Conservation (phyloP, 2,329 filamentous ascomycete genomes). For the Penicillium sclerotiorum region DNA sequence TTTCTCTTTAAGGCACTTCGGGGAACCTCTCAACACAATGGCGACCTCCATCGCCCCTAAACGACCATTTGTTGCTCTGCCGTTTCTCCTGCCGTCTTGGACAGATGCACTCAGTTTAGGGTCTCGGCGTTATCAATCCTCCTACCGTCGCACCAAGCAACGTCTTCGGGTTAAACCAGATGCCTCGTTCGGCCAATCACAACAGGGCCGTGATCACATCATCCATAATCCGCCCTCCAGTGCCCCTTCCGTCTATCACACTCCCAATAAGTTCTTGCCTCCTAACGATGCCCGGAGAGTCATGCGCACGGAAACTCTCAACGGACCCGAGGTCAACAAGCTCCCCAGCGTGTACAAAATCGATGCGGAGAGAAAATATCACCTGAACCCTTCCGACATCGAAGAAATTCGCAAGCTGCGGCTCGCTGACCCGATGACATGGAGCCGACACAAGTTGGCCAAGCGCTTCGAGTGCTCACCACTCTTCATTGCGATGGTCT, state of each 20-base stretch:
- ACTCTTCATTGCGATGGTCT: conserved; percentile 64
- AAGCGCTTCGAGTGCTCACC: conserved; percentile 65
- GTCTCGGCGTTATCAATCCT: conserved; percentile 50
- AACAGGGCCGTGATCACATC: conserved; percentile 54
- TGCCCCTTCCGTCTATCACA: conserved; percentile 65
- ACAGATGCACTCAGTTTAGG: conserved; percentile 35
- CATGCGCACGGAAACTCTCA: conserved; percentile 44
- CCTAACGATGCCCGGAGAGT: conserved; percentile 57
- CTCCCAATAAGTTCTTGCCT: conserved; percentile 66
- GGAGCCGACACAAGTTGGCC: conserved; percentile 62
- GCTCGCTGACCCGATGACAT: conserved; percentile 57
- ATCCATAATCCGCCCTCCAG: conserved; percentile 69
- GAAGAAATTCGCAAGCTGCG: conserved; percentile 62
- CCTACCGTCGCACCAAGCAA: conserved; percentile 54
- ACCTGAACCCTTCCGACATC: conserved; percentile 60
- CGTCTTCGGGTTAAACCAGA: conserved; percentile 56
- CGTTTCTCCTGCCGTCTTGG: conserved; percentile 44
- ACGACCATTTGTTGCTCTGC: conserved; percentile 39
- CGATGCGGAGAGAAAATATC: conserved; percentile 62
- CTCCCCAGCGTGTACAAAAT: conserved; percentile 55
- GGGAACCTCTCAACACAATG: conserved; percentile 22
- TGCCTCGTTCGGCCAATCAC: conserved; percentile 49
- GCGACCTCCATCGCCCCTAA: conserved; percentile 33
- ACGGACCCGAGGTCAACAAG: conserved; percentile 24
- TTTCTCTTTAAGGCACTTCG: background rate